A percentile compares a stretch with the other conserved stretches of the same genome.
These are phyloP conservation scores for Septoria linicola DNA, from an alignment of 2,329 filamentous ascomycete species.

Conservation along the genomic window DNA sequence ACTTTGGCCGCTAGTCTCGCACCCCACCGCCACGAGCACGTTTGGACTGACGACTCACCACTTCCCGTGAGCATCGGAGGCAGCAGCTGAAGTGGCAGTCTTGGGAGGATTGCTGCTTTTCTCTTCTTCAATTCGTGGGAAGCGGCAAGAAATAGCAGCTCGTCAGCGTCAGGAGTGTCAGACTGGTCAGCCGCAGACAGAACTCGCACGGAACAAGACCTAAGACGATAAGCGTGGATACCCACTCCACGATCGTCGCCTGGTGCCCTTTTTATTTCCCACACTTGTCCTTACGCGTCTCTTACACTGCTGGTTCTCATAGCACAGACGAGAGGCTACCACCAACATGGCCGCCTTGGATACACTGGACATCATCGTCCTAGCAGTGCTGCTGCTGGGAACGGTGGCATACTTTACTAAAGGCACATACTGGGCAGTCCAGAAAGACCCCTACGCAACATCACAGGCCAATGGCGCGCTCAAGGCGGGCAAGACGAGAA, in stretches of 20 bases:
- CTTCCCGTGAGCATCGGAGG: neutral
- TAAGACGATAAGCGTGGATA: constrained; percentile 8
- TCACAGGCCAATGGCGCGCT: constrained; percentile 67
- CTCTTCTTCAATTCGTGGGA: too few species aligned
- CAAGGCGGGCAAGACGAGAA: constrained; percentile 81
- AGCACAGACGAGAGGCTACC: constrained; percentile 1
- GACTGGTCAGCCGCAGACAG: constrained; percentile 8
- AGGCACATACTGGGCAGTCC: constrained; percentile 85
- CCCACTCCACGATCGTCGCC: constrained; percentile 3
- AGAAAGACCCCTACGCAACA: constrained; percentile 83
- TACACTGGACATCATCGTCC: constrained; percentile 90
- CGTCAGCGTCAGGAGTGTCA: constrained; percentile 9
- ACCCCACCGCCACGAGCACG: constrained; percentile 7
- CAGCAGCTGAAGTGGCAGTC: constrained; percentile 2
- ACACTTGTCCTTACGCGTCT: constrained; percentile 8
- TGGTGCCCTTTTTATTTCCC: constrained; percentile 4
- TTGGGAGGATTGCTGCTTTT: too few species aligned
- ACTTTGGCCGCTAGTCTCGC: constrained; percentile 8
- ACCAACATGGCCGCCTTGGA: constrained; percentile 87
- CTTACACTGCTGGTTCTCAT: neutral
- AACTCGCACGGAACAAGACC: neutral
- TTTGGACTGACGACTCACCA: too few species aligned
- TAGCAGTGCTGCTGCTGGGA: constrained; percentile 77
- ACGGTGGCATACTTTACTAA: constrained; percentile 97
- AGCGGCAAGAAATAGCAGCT: neutral